Conservation (phyloP, 1,284 basidiomycete species). For the Leccinum pallidistipes region DNA sequence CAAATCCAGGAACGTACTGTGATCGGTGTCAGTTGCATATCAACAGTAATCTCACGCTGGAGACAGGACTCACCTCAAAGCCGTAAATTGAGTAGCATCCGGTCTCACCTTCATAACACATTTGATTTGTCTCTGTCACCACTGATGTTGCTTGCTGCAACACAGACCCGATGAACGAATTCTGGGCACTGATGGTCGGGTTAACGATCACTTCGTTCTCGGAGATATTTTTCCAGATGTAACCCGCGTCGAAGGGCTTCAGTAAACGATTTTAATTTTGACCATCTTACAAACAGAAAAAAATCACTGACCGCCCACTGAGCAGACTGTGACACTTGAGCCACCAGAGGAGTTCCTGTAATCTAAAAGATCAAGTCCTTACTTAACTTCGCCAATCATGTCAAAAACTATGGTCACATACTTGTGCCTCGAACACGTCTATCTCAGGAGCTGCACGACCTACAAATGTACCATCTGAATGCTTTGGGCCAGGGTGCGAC, state of each 20-base stretch:
- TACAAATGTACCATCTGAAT: constrained; percentile 52
- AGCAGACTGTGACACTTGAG: constrained; percentile 64
- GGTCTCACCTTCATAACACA: constrained; percentile 48
- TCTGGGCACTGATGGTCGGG: constrained; percentile 46
- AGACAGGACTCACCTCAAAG: constrained; percentile 49
- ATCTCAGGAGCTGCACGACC: constrained; percentile 56
- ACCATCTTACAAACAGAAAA: background rate
- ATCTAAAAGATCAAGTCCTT: constrained; percentile 35
- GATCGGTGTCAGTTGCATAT: constrained; percentile 1
- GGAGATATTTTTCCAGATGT: constrained; percentile 46
- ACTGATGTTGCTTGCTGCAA: constrained; percentile 65
- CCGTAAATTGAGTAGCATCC: constrained; percentile 52
- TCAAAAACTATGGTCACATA: constrained; percentile 8
- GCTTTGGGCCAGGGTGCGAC: constrained; percentile 58
- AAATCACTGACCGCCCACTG: constrained; percentile 59
- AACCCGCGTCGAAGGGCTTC: constrained; percentile 48
- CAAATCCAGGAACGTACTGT: constrained; percentile 60
- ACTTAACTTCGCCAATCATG: constrained; percentile 2
- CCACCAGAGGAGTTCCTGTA: constrained; percentile 40
- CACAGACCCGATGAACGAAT: constrained; percentile 55
- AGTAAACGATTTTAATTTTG: constrained; percentile 8
- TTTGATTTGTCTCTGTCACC: constrained; percentile 47
- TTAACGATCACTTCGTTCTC: constrained; percentile 46
- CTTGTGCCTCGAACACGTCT: constrained; percentile 49
- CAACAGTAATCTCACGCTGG: background rate